These are phyloP conservation scores for Phytophthora macrochlamydospora DNA, from an alignment of 352 stramenopile species.

Conservation along the genomic window DNA sequence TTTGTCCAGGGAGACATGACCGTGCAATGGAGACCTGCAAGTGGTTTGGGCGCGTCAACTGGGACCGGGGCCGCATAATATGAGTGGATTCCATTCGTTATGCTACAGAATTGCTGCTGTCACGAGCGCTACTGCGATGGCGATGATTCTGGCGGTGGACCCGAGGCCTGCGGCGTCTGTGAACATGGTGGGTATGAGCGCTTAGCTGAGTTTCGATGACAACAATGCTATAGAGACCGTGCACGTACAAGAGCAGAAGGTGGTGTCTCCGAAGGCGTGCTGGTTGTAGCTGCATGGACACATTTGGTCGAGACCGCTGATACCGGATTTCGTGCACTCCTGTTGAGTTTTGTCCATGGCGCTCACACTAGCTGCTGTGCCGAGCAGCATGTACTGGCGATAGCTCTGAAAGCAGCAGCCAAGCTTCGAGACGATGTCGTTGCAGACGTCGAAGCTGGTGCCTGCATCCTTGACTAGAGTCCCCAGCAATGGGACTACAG, in stretches of 20 bases:
- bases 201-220: neutral
- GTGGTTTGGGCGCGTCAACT: too few species aligned
- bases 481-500: constrained; percentile 61
- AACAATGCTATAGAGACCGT: neutral
- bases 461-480: constrained; percentile 56
- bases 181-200: neutral
- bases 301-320: constrained; percentile 42
- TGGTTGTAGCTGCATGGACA: constrained; percentile 71
- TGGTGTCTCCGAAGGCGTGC: constrained; percentile 57
- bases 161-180: constrained; percentile 8
- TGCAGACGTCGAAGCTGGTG: constrained; percentile 61
- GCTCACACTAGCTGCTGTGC: constrained; percentile 52
- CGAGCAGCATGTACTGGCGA: constrained; percentile 71
- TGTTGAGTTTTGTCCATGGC: constrained; percentile 57
- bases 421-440: constrained; percentile 72
- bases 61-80: too few species aligned
- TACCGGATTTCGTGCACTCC: constrained; percentile 47
- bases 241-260: constrained; percentile 54
- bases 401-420: constrained; percentile 88
- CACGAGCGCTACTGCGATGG: neutral
- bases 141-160: neutral
- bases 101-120: neutral
- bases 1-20: too few species aligned
- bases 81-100: neutral
- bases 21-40: too few species aligned